These are phyloP conservation scores for Wickerhamiella cacticola DNA, from an alignment of 805 yeast genomes.

Conservation along the genomic window DNA sequence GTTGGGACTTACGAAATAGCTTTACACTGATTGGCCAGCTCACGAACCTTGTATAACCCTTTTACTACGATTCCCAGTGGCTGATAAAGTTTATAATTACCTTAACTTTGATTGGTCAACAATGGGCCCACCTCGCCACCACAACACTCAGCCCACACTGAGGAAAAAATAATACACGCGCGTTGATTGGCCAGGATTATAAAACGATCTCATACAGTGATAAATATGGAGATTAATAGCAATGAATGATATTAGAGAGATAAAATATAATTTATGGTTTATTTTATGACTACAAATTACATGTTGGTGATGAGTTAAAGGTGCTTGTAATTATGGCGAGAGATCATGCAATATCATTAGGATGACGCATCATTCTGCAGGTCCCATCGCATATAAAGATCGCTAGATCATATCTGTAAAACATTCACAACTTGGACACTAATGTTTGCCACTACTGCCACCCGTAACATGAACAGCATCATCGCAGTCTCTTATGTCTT, in stretches of 20 bases:
- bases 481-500: constrained; percentile 8
- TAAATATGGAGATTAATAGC: too few relatives aligned
- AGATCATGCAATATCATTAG: not conserved
- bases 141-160: not conserved
- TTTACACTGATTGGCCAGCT: not conserved
- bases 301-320: too few relatives aligned
- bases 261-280: too few relatives aligned
- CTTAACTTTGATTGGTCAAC: not conserved
- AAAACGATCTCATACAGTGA: too few relatives aligned
- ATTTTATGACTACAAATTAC: too few relatives aligned
- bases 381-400: not conserved
- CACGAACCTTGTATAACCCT: too few relatives aligned
- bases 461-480: constrained; percentile 7
- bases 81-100: too few relatives aligned
- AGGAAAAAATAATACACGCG: not conserved
- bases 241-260: too few relatives aligned
- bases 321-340: too few relatives aligned
- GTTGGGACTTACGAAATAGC: not conserved
- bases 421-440: not conserved
- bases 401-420: not conserved
- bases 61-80: too few relatives aligned
- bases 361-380: not conserved
- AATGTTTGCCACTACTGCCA: constrained; percentile 4
- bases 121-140: too few relatives aligned
- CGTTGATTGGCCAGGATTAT: not conserved